Evolutionary conservation across 2,329 filamentous ascomycete species (phyloP), one percentile per base, ranked within the genome.

Genomic region (Hortaea werneckii): DNA sequence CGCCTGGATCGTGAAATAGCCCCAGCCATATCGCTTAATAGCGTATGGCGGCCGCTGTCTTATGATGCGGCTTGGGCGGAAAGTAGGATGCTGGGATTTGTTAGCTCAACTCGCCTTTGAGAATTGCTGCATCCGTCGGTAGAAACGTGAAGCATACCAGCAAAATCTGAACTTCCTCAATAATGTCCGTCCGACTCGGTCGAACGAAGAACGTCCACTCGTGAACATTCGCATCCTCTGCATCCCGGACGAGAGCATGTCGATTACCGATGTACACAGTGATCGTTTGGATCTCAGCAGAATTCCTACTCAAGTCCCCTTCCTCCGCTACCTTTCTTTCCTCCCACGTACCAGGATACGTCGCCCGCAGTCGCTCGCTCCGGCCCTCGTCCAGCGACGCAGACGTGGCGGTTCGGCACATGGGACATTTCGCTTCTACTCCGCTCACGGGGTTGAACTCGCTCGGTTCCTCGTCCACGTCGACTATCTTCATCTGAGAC

Each of bases 171-270:
- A 73, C 65, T 47, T 70, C 61, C 44, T 70, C 59, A 6, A 73
- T 60, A 27, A 73, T 61, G n/a, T 71, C 68, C 7, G 59, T 63
- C 3, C 67, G 58, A n/a, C 63, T 67, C 0, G 64, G 58, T n/a
- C 60, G 51, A 5, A 72, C 66, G 50, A 72, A 73, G 49, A 72
- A 72, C 0, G 62, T 67, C 69, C 70, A 73, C 29, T 67, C 61
- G 49, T 72, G 70, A 45, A 60, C 52, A 40, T 69, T 71, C n/a
- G 37, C 42, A 43, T 37, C 60, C 43, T 29, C 51, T 12, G 40
- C 48, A n/a, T 11, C 41, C n/a, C 53, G 42, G 3, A 65, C 51
- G 8, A 60, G 38, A 8, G 53, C 46, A 51, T 72, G 69, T 43
- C 58, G 60, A 44, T 72, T 72, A 11, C 70, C 70, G 42, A 72